Conservation (phyloP, 164 flowering plant species). For the Chimonanthus salicifolius region DNA sequence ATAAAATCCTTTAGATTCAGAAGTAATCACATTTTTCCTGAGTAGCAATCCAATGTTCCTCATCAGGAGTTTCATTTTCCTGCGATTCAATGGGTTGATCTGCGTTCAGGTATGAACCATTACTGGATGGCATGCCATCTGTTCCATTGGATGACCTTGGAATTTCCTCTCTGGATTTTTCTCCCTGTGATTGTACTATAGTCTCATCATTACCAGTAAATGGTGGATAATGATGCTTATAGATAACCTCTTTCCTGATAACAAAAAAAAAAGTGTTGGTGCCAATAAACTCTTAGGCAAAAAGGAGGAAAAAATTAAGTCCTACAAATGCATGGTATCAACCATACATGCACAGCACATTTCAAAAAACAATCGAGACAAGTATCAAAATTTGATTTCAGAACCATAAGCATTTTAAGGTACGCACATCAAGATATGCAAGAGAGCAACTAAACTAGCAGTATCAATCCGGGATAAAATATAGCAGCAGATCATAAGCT, state of each 20-base stretch:
- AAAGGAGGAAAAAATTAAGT: background rate
- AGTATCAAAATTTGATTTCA: background rate
- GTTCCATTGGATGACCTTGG: conserved; percentile 10
- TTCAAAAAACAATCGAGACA: background rate
- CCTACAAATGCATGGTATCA: too few relatives aligned
- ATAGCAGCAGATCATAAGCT: too few relatives aligned
- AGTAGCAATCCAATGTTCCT: conserved; percentile 15
- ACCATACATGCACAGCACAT: background rate
- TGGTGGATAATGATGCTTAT: conserved; percentile 31
- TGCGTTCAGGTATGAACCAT: conserved; percentile 6
- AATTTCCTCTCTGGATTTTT: conserved; percentile 18
- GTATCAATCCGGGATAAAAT: background rate
- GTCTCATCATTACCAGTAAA: conserved; percentile 12
- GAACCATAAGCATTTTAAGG: background rate
- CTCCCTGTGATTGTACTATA: conserved; percentile 30
- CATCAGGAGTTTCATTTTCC: conserved; percentile 36
- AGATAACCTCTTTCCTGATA: conserved; percentile 37
- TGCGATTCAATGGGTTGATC: conserved; percentile 13
- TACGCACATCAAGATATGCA: background rate
- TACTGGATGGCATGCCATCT: conserved; percentile 6
- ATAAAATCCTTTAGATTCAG: background rate
- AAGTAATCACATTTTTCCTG: conserved; percentile 5
- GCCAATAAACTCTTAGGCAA: background rate
- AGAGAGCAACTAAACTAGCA: background rate
- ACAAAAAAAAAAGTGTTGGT: background rate